phyloP scores from a whole-genome alignment of 345 rosid species.

The Acer yangbiense region DNA sequence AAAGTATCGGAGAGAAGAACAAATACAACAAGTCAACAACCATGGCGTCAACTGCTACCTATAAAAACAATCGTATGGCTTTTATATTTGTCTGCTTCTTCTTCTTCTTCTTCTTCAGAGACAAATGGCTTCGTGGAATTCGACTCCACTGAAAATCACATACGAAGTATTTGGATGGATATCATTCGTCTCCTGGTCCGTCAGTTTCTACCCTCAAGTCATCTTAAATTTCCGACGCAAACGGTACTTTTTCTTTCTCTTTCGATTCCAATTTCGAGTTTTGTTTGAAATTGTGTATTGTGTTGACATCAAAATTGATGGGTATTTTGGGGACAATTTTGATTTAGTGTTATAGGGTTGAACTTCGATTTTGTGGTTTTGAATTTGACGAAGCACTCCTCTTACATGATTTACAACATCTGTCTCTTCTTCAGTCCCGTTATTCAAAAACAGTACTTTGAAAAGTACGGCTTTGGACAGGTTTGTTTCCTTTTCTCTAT shows the following conservation, averaged over 20 bases:
- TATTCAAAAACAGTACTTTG: constrained; percentile 74
- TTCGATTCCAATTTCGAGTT: background rate
- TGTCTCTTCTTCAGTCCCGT: constrained; percentile 81
- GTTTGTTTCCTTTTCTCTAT: constrained; percentile 19
- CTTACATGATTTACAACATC: constrained; percentile 87
- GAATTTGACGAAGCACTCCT: constrained; percentile 93
- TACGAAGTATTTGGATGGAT: constrained; percentile 78
- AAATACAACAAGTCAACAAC: no score
- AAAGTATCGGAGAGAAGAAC: background rate
- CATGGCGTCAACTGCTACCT: background rate
- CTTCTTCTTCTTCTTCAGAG: no score
- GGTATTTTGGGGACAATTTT: background rate
- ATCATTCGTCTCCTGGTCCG: constrained; percentile 77
- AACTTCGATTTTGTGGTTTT: constrained; percentile 86
- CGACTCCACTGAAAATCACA: constrained; percentile 61
- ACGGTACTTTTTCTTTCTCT: constrained; percentile 32
- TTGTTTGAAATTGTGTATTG: no score
- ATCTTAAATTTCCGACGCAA: constrained; percentile 79
- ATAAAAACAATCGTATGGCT: background rate
- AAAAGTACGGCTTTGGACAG: constrained; percentile 65
- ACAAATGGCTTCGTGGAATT: constrained; percentile 81
- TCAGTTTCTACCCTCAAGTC: constrained; percentile 87
- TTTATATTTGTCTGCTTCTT: no score
- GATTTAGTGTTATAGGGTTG: constrained; percentile 81
- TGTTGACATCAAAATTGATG: background rate